Conservation (phyloP, 2,329 filamentous ascomycete species). For the Alternaria sp. region DNA sequence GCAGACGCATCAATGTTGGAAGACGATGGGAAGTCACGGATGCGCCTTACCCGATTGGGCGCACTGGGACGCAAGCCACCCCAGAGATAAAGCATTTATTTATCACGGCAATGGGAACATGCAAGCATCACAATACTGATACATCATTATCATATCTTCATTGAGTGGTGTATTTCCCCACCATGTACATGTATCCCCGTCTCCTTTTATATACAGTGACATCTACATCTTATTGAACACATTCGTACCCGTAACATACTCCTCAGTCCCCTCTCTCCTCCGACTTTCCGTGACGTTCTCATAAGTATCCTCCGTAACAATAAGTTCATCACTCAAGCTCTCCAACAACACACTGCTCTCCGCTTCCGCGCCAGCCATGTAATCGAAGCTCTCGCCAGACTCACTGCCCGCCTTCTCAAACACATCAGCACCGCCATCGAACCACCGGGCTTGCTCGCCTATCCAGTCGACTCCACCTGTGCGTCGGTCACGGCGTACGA, state of each 20-base stretch:
- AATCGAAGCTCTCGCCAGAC: conserved; percentile 52
- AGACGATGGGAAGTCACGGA: not conserved
- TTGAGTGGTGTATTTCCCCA: not conserved
- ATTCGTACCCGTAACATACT: conserved; percentile 23
- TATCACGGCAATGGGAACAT: not conserved
- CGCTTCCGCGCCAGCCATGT: conserved; percentile 55
- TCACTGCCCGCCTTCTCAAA: conserved; percentile 39
- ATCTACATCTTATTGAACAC: conserved; percentile 43
- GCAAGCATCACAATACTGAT: not conserved
- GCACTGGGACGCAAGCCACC: not conserved
- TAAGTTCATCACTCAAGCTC: conserved; percentile 17
- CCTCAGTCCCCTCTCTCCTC: conserved; percentile 25
- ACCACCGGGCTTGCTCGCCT: conserved; percentile 48
- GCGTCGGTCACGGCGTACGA: conserved; percentile 41
- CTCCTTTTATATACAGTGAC: not conserved
- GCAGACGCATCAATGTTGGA: not conserved
- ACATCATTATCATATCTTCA: not conserved
- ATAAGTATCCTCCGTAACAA: conserved; percentile 10
- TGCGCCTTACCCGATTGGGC: not conserved
- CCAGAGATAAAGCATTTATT: not conserved
- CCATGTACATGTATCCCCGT: not conserved
- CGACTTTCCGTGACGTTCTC: conserved; percentile 19
- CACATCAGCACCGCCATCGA: conserved; percentile 42
- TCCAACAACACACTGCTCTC: conserved; percentile 46
- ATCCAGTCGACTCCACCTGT: conserved; percentile 49